These are phyloP conservation scores for Raddia distichophylla DNA, from an alignment of 176 grass and related monocot species.

Conservation along the genomic window DNA sequence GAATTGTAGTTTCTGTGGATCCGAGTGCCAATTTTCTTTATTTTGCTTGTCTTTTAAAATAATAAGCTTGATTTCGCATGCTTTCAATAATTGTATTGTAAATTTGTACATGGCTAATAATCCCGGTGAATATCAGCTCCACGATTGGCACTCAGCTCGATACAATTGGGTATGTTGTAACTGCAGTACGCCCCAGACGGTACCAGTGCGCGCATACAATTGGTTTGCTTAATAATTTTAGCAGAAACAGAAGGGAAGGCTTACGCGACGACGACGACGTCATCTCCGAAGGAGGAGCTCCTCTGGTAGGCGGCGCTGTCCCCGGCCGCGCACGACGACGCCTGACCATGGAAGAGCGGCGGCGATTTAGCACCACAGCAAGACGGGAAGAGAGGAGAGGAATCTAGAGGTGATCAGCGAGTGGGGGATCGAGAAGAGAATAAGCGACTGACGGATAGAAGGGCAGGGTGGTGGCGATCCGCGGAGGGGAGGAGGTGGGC, in stretches of 20 bases:
- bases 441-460: conserved; percentile 22
- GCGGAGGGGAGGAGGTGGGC: conserved; percentile 71
- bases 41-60: neutral
- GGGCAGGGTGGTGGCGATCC: neutral
- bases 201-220: neutral
- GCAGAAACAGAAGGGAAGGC: neutral
- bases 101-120: neutral
- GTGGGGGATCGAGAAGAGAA: neutral
- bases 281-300: conserved; percentile 67
- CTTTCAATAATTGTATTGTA: neutral
- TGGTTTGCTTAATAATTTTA: neutral
- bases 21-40: neutral
- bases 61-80: neutral
- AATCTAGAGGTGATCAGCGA: conserved; percentile 24
- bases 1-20: neutral
- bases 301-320: conserved; percentile 92
- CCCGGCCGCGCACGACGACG: conserved; percentile 81
- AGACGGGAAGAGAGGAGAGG: neutral
- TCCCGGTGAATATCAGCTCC: neutral
- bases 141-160: neutral
- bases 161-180: neutral
- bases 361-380: too few relatives aligned
- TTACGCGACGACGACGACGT: conserved; percentile 96
- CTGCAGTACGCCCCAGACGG: neutral
- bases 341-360: conserved; percentile 31